Evolutionary conservation across 345 rosid species (phyloP).

Genomic region (Bruguiera parviflora): DNA sequence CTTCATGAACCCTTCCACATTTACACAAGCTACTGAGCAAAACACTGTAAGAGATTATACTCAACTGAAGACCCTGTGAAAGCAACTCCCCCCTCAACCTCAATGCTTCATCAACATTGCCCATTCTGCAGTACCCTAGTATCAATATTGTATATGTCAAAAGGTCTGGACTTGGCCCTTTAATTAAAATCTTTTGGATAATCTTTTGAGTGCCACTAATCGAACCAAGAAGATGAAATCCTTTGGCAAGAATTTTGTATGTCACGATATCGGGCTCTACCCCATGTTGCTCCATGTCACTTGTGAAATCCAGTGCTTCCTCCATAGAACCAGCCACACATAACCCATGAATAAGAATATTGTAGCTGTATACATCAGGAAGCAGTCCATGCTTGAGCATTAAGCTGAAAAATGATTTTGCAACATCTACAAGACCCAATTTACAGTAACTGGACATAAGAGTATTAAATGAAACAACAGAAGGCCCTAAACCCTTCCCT

Average conservation of each 20-base stretch:
- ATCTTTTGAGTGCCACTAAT: slow-evolving; percentile 46
- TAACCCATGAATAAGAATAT: slow-evolving; percentile 74
- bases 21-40: slow-evolving; percentile 68
- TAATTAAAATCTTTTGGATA: slow-evolving; percentile 41
- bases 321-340: slow-evolving; percentile 63
- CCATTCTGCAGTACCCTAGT: slow-evolving; percentile 56
- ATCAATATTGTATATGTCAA: slow-evolving; percentile 52
- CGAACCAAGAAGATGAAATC: slow-evolving; percentile 49
- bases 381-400: slow-evolving; percentile 67
- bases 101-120: slow-evolving; percentile 53
- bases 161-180: slow-evolving; percentile 54
- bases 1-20: slow-evolving; percentile 48
- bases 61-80: slow-evolving; percentile 48
- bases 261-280: slow-evolving; percentile 71
- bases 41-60: slow-evolving; percentile 41
- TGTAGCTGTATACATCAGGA: slow-evolving; percentile 67
- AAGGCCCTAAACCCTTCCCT: slow-evolving; percentile 46
- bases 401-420: slow-evolving; percentile 63
- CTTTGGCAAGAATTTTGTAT: slow-evolving; percentile 60
- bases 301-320: slow-evolving; percentile 56
- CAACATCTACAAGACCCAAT: slow-evolving; percentile 59
- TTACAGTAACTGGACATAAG: slow-evolving; percentile 65
- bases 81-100: slow-evolving; percentile 52
- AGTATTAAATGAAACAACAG: slow-evolving; percentile 64
- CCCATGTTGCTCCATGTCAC: slow-evolving; percentile 59